These are phyloP conservation scores for Periglandula ipomoeae DNA, from an alignment of 2,329 filamentous ascomycete genomes.

Conservation along the genomic window DNA sequence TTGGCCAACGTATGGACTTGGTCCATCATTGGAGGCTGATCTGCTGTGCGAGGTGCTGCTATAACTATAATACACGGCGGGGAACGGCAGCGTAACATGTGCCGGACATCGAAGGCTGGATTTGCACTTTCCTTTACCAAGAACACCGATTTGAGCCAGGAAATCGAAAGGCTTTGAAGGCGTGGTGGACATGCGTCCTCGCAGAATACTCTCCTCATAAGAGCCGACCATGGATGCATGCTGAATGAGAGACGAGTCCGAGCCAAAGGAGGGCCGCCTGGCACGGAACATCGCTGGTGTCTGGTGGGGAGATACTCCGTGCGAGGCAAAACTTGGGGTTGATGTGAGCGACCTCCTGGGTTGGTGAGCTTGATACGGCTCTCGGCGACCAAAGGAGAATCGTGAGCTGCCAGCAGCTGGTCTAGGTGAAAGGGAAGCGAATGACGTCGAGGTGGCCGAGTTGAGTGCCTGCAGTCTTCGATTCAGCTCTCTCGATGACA, in stretches of 20 bases:
- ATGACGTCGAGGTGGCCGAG: constrained; percentile 43
- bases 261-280: constrained; percentile 60
- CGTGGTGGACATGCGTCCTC: constrained; percentile 92
- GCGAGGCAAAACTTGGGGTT: constrained; percentile 31
- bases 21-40: constrained; percentile 67
- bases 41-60: constrained; percentile 55
- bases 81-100: constrained; percentile 84
- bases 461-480: constrained; percentile 64
- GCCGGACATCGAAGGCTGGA: constrained; percentile 74
- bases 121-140: constrained; percentile 85
- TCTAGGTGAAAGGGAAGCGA: constrained; percentile 30
- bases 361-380: constrained; percentile 71
- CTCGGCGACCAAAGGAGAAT: constrained; percentile 38
- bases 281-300: constrained; percentile 42
- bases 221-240: constrained; percentile 96
- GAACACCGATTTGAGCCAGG: constrained; percentile 86
- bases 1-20: constrained; percentile 90
- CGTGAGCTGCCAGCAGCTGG: constrained; percentile 17
- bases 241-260: constrained; percentile 68
- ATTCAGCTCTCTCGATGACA: constrained; percentile 28
- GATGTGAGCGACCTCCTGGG: constrained; percentile 66
- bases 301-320: constrained; percentile 39
- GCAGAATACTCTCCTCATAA: constrained; percentile 92
- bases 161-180: constrained; percentile 91
- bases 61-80: constrained; percentile 95